Base-by-base conservation (phyloP, 345 rosid species). In the Salix koriyanagi region DNA sequence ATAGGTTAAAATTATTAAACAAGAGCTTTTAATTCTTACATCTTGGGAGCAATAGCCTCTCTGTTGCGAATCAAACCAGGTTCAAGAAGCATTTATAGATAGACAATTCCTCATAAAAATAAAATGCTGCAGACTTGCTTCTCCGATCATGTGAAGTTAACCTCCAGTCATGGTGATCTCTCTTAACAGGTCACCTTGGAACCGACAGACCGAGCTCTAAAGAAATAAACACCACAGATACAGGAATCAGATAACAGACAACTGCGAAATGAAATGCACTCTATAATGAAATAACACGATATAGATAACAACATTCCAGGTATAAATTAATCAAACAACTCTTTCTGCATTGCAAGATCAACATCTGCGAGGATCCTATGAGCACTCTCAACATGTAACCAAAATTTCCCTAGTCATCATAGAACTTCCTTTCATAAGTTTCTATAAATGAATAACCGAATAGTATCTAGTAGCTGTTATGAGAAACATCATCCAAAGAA, bases 171-270 rank as follows among this genome's bases (percentile, higher is more conserved):
- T 76, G 76, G 52, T 75, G 56, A 76, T 62, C 67, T 75, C 76
- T 44, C 28, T 81, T 46, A 78, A 71, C 75, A 71, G 37, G 85
- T 92, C 97, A 95, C 96, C 99, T 95, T 80, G 96, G 97, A 72
- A 87, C 94, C 1, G 94, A 90, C 79, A 86, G 87, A 72, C 99
- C 97, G 76, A 89, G 83, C 92, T 88, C 97, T 93, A 84, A 48
- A 78, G 66, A 62, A 76, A 84, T 52, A 78, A 78, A 84, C 64
- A 75, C 21, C 68, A 74, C 73, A 78, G 70, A 78, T 64, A 42
- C 48, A 23, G 13, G 50, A 72, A 80, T 85, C 84, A 81, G 89
- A 83, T 67, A 58, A 42, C 6, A 32, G 67, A 28, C 19, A 72
- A 32, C 67, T 25, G 34, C 32, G 67, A 30, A 60, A 4, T 21